Evolutionary conservation across 139 green algal genomes (phyloP).

Genomic region (Picochlorum sp.): DNA sequence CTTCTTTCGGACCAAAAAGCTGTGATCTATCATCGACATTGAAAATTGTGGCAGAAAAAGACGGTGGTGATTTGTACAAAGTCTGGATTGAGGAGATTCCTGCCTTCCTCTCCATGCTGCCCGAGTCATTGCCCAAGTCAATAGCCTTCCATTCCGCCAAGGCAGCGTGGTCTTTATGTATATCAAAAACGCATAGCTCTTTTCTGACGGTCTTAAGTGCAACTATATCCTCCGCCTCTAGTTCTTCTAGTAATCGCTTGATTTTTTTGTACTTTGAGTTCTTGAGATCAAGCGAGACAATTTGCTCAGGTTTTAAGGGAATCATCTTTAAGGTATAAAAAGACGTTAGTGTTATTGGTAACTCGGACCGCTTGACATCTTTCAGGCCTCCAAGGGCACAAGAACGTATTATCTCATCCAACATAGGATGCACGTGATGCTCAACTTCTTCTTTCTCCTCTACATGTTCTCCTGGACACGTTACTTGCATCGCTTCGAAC

Average conservation of each 20-base stretch:
- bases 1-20: too few relatives aligned
- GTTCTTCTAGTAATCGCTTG: conserved; percentile 28
- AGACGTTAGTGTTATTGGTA: conserved; percentile 9
- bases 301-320: conserved; percentile 10
- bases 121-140: too few relatives aligned
- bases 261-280: conserved; percentile 32
- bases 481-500: neutral
- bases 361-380: neutral
- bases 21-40: too few relatives aligned
- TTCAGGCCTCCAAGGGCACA: conserved; percentile 5
- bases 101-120: too few relatives aligned
- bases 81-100: neutral
- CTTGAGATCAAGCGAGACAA: conserved; percentile 28
- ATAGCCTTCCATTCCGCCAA: neutral
- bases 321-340: conserved; percentile 32
- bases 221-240: conserved; percentile 25
- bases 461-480: neutral
- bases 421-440: conserved; percentile 14
- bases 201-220: conserved; percentile 30
- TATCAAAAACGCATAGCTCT: conserved; percentile 19
- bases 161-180: conserved; percentile 13
- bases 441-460: neutral
- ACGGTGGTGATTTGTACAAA: too few relatives aligned
- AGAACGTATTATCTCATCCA: conserved; percentile 6
- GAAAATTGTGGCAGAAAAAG: too few relatives aligned